Base-by-base conservation (phyloP, 805 yeast species). In the Soucietia sequanensis region DNA sequence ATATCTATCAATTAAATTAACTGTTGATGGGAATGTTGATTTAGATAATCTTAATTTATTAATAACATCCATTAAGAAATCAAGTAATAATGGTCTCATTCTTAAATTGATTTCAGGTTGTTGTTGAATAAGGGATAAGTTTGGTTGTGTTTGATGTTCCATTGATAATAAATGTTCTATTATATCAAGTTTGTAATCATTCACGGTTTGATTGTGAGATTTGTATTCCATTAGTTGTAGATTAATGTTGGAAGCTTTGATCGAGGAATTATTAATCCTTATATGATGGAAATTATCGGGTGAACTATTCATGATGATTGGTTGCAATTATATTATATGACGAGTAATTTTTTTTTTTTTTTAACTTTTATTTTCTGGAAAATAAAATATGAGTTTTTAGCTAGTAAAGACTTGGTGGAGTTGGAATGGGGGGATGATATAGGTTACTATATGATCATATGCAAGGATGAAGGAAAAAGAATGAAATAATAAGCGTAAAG, bases 181-280 rank as follows among this genome's bases (percentile, higher is more conserved):
- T 45, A 66, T 65, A 12, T 74, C 76, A 31, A 58, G 41, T 39
- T 68, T 65, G 50, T 78, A 77, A 38, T 72, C 76, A 29, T 60
- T 32, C 8, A 73, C 57, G 10, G 69, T 53, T 12, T 47, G 50
- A 23, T 57, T 60, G 50, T 76, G 82, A 24, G 70, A 63, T 34
- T 62, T 57, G 39, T 64, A 67, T 48, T 76, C 81, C 65, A 72
- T 73, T 33, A 63, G 48, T 32, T 66, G 67, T 28, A 77, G 50
- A 17, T 55, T 55, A 27, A 68, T 56, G 44, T 69, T 59, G 18
- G 68, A 44, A 4, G 78, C 68, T 41, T 60, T 65, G 34, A 62
- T 31, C 19, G 57, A 49, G 20, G 60, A 50, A 35, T 62, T 56
- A 33, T 54, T 41, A 31, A 60, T 43, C 29, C 72, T 48, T 17